Evolutionary conservation across 1,284 basidiomycete genomes (phyloP).

Genomic region (Cutaneotrichosporon cutaneum): DNA sequence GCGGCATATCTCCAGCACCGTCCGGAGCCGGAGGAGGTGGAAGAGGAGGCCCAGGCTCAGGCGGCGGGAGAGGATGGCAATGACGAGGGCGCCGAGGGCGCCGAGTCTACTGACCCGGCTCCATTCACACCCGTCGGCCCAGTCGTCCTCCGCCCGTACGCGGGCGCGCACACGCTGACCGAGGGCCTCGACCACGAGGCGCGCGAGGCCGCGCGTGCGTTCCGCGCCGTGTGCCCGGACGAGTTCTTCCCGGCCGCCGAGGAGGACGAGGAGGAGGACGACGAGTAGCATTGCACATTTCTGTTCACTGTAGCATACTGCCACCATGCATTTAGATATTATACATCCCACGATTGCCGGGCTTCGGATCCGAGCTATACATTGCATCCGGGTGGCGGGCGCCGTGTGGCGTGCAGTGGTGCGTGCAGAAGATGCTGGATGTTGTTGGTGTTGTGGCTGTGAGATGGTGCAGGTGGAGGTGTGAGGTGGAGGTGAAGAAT

Average conservation of each 20-base stretch:
- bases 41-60: not conserved
- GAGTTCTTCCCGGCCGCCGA: slow-evolving; percentile 58
- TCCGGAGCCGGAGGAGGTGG: not conserved
- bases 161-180: slow-evolving; percentile 32
- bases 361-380: not conserved
- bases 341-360: no score
- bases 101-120: not conserved
- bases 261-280: slow-evolving; percentile 54
- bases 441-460: no score
- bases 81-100: not conserved
- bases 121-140: slow-evolving; percentile 19
- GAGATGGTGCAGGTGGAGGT: no score
- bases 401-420: not conserved
- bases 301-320: not conserved
- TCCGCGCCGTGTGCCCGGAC: slow-evolving; percentile 27
- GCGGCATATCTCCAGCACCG: slow-evolving; percentile 13
- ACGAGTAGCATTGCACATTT: slow-evolving; percentile 21
- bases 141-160: slow-evolving; percentile 36
- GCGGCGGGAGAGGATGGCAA: not conserved
- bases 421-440: no score
- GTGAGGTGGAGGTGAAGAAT: no score
- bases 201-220: slow-evolving; percentile 39
- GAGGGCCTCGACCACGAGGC: slow-evolving; percentile 50
- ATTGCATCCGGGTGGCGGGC: not conserved
- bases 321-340: no score